phyloP scores from a whole-genome alignment of 352 stramenopile species.

The Pythium pyrilobum region DNA sequence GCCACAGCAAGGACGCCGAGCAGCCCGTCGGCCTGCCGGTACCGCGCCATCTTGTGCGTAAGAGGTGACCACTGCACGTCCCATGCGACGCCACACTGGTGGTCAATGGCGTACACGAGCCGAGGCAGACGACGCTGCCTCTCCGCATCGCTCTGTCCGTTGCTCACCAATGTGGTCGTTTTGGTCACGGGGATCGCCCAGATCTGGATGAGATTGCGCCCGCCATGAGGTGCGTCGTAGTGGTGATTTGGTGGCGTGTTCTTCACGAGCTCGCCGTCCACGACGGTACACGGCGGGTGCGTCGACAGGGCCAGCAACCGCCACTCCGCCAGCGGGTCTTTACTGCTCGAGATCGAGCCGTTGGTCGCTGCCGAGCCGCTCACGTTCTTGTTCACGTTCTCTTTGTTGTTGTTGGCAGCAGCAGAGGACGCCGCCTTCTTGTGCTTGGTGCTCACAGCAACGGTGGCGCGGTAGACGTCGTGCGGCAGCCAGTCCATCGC shows the following conservation, averaged over 20 bases:
- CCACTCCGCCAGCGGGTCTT: slow-evolving; percentile 33
- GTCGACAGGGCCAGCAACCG: slow-evolving; percentile 55
- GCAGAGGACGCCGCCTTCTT: neutral
- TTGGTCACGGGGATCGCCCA: slow-evolving; percentile 55
- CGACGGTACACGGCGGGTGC: slow-evolving; percentile 62
- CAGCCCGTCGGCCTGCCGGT: slow-evolving; percentile 20
- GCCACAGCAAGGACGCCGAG: slow-evolving; percentile 62
- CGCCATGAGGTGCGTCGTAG: slow-evolving; percentile 50
- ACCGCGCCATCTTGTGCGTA: slow-evolving; percentile 33
- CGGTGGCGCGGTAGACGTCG: slow-evolving; percentile 17
- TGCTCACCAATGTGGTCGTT: neutral
- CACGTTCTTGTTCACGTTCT: slow-evolving; percentile 23
- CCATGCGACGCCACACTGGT: slow-evolving; percentile 71
- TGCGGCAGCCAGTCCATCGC: slow-evolving; percentile 75
- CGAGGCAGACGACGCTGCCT: no score
- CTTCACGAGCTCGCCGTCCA: slow-evolving; percentile 55
- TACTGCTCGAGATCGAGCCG: neutral
- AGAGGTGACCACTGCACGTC: slow-evolving; percentile 75
- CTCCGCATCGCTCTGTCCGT: no score
- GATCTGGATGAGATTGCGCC: slow-evolving; percentile 65
- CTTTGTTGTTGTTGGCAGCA: slow-evolving; percentile 20
- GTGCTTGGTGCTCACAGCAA: neutral
- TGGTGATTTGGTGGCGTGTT: slow-evolving; percentile 69
- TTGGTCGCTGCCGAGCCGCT: slow-evolving; percentile 12
- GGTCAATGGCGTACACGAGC: slow-evolving; percentile 73